Evolutionary conservation across 106 monocot species (phyloP).

Genomic region (Phalaenopsis equestris): DNA sequence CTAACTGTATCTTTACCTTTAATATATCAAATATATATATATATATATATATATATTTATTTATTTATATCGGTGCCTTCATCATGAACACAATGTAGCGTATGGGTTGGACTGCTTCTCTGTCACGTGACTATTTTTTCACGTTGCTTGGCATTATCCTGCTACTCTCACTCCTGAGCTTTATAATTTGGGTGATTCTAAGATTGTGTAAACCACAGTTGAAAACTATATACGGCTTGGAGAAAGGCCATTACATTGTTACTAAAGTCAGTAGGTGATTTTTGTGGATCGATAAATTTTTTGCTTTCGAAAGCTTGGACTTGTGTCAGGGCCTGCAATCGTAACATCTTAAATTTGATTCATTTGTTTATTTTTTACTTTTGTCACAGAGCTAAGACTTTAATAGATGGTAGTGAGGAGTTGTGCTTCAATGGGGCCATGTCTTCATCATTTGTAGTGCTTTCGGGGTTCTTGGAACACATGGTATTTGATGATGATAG

Average conservation of each 20-base stretch:
- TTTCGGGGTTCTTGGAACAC: no score
- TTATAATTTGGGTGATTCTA: conserved; percentile 29
- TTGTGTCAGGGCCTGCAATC: not conserved
- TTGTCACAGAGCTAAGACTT: not conserved
- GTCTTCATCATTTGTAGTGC: no score
- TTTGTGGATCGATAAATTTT: not conserved
- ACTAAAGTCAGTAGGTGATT: conserved; percentile 45
- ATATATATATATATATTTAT: no score
- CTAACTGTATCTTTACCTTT: no score
- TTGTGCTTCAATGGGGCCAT: no score
- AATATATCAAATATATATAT: no score
- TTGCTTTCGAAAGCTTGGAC: not conserved
- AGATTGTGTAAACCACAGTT: conserved; percentile 62
- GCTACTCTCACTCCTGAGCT: conserved; percentile 13
- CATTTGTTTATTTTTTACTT: not conserved
- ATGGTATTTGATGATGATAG: no score
- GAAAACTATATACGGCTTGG: conserved; percentile 85
- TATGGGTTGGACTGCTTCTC: conserved; percentile 20
- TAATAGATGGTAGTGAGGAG: not conserved
- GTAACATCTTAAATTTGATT: not conserved
- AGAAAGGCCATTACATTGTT: conserved; percentile 84
- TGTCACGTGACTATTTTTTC: conserved; percentile 16
- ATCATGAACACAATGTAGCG: conserved; percentile 33
- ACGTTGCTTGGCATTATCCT: conserved; percentile 15
- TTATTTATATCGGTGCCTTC: conserved; percentile 46